A percentile compares a stretch with the other conserved stretches of the same genome.
Evolutionary conservation across 2,329 filamentous ascomycete genomes (phyloP).

Genomic region (Massarina eburnea): DNA sequence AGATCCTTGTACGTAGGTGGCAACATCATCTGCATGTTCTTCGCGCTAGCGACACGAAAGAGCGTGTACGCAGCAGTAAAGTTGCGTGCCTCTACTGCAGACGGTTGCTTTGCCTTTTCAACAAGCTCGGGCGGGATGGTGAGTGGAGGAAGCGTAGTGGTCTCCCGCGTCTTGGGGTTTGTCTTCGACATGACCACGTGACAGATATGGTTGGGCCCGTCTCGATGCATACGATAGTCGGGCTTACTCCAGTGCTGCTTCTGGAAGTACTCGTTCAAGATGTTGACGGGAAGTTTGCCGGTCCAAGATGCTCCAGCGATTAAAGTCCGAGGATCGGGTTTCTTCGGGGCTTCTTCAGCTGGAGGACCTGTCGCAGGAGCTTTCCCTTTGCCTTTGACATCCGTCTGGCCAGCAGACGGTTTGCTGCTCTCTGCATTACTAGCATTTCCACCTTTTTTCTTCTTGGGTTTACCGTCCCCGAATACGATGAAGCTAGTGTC

Average conservation of each 20-base stretch:
- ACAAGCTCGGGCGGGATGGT: conserved; percentile 76
- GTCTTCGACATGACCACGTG: conserved; percentile 73
- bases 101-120: conserved; percentile 73
- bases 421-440: conserved; percentile 20
- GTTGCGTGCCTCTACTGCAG: conserved; percentile 86
- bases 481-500: conserved; percentile 55
- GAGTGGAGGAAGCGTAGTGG: conserved; percentile 75
- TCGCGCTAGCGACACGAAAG: conserved; percentile 91
- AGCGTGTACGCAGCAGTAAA: conserved; percentile 90
- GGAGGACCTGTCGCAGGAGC: conserved; percentile 15
- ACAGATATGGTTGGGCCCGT: conserved; percentile 75
- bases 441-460: conserved; percentile 38
- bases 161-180: conserved; percentile 81
- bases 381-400: conserved; percentile 40
- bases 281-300: conserved; percentile 90
- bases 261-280: conserved; percentile 92
- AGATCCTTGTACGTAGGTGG: conserved; percentile 86
- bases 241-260: conserved; percentile 95
- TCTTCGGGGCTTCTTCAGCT: conserved; percentile 53
- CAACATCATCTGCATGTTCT: conserved; percentile 91
- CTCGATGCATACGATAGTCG: conserved; percentile 82
- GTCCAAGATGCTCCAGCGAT: conserved; percentile 97
- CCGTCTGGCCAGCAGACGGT: conserved; percentile 10
- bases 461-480: conserved; percentile 48
- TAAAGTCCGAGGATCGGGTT: conserved; percentile 68